A percentile compares a stretch with the other conserved stretches of the same genome.
phyloP scores from a whole-genome alignment of 441 rosid species.

The Populus hybrid region DNA sequence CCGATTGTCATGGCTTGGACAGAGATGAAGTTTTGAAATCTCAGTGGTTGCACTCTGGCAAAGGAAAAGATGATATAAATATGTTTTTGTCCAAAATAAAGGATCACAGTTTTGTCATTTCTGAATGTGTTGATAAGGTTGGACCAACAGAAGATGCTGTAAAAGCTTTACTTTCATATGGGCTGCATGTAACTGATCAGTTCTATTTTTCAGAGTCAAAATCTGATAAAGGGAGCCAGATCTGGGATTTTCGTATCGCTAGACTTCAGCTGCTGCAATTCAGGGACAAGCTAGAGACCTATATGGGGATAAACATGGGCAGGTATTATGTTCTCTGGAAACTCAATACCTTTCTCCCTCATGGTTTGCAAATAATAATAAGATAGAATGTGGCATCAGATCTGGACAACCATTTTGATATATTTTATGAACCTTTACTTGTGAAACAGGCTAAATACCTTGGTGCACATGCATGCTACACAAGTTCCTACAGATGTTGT shows the following conservation, averaged over 20 bases:
- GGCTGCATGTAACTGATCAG: conserved; percentile 56
- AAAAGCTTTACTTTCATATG: conserved; percentile 71
- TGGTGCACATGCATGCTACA: background rate
- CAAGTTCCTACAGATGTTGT: background rate
- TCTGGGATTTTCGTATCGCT: conserved; percentile 74
- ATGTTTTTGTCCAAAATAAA: conserved; percentile 59
- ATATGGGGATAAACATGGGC: conserved; percentile 98
- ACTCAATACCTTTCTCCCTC: background rate
- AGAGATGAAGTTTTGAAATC: conserved; percentile 79
- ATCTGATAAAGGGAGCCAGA: conserved; percentile 45
- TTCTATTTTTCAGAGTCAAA: conserved; percentile 52
- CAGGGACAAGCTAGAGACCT: conserved; percentile 87
- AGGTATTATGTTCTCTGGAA: conserved; percentile 48
- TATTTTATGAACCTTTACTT: background rate
- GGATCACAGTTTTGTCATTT: conserved; percentile 71
- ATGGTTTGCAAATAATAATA: background rate
- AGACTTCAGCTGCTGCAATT: conserved; percentile 89
- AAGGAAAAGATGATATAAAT: conserved; percentile 57
- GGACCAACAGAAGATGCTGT: conserved; percentile 80
- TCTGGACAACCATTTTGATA: background rate
- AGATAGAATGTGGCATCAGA: background rate
- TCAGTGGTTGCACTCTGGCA: conserved; percentile 76
- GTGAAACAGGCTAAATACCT: background rate
- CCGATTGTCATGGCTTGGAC: conserved; percentile 72
- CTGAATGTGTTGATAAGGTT: conserved; percentile 75